Percentiles rank a stretch among this genome's conserved stretches.
Evolutionary conservation across 352 stramenopile genomes (phyloP).

Genomic region (Phytophthora vignae): DNA sequence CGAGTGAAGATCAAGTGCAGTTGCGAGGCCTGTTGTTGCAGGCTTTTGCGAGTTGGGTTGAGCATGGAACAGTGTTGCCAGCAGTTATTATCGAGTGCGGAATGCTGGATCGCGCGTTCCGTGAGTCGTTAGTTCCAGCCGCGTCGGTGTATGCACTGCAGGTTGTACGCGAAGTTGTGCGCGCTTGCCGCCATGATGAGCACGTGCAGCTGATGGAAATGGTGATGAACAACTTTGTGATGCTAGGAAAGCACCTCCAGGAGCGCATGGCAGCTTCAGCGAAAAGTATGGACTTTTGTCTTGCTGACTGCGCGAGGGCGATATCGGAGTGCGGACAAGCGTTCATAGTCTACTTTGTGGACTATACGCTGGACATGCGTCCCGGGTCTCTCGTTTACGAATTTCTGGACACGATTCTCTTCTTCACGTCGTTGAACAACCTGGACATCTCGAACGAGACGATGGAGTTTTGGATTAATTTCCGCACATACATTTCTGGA

Average conservation of each 20-base stretch:
- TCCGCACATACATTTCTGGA: constrained; percentile 75
- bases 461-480: constrained; percentile 88
- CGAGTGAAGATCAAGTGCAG: constrained; percentile 50
- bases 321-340: constrained; percentile 81
- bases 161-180: constrained; percentile 76
- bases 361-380: constrained; percentile 68
- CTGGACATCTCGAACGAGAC: constrained; percentile 79
- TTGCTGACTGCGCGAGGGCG: constrained; percentile 58
- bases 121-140: constrained; percentile 48
- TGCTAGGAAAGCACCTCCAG: constrained; percentile 65
- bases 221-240: constrained; percentile 83
- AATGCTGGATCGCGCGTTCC: constrained; percentile 68
- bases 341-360: constrained; percentile 85
- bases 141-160: constrained; percentile 62
- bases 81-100: constrained; percentile 67
- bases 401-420: constrained; percentile 76
- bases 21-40: constrained; percentile 65
- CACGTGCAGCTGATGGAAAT: constrained; percentile 80
- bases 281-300: constrained; percentile 50
- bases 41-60: constrained; percentile 78
- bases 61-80: constrained; percentile 66
- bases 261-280: constrained; percentile 38
- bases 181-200: constrained; percentile 57
- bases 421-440: constrained; percentile 72
- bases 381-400: constrained; percentile 76